Percentiles rank a stretch among this genome's conserved stretches.
phyloP scores from a whole-genome alignment of 495 filamentous ascomycete species.

The Xylaria bambusicola region DNA sequence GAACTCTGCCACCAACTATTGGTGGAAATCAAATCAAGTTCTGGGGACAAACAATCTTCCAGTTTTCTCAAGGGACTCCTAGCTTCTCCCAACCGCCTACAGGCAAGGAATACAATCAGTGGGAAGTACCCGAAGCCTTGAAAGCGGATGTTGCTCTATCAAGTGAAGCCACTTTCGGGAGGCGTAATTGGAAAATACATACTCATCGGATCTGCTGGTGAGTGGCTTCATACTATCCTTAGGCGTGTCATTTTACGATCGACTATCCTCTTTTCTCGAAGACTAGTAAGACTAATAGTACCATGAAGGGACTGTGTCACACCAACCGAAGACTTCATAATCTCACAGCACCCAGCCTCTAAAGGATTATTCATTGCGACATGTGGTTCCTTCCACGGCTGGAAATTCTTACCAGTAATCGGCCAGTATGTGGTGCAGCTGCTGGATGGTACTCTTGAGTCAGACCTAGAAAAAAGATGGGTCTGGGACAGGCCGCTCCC shows the following conservation, averaged over 20 bases:
- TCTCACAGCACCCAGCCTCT: slow-evolving; percentile 54
- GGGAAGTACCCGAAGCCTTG: slow-evolving; percentile 46
- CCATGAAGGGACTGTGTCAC: slow-evolving; percentile 36
- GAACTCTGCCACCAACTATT: slow-evolving; percentile 37
- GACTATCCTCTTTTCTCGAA: not conserved
- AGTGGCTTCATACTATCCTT: not conserved
- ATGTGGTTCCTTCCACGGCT: slow-evolving; percentile 54
- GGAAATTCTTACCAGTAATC: slow-evolving; percentile 63
- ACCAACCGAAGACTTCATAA: slow-evolving; percentile 59
- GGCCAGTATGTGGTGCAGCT: slow-evolving; percentile 60
- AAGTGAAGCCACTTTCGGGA: slow-evolving; percentile 28
- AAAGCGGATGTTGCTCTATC: slow-evolving; percentile 32
- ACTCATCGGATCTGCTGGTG: slow-evolving; percentile 43
- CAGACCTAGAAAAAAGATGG: slow-evolving; percentile 44
- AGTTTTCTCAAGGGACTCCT: slow-evolving; percentile 47
- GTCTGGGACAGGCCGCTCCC: slow-evolving; percentile 53
- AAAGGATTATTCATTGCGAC: slow-evolving; percentile 48
- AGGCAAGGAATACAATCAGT: slow-evolving; percentile 45
- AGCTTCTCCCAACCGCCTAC: slow-evolving; percentile 54
- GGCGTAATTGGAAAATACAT: slow-evolving; percentile 23
- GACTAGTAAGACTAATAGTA: not conserved
- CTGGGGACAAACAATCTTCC: slow-evolving; percentile 55
- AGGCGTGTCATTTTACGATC: not conserved
- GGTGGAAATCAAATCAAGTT: slow-evolving; percentile 52
- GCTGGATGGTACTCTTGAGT: slow-evolving; percentile 50